Evolutionary conservation across 2,329 filamentous ascomycete genomes (phyloP), one percentile per base, ranked within the genome.

Genomic region (Epichloe glyceriae): DNA sequence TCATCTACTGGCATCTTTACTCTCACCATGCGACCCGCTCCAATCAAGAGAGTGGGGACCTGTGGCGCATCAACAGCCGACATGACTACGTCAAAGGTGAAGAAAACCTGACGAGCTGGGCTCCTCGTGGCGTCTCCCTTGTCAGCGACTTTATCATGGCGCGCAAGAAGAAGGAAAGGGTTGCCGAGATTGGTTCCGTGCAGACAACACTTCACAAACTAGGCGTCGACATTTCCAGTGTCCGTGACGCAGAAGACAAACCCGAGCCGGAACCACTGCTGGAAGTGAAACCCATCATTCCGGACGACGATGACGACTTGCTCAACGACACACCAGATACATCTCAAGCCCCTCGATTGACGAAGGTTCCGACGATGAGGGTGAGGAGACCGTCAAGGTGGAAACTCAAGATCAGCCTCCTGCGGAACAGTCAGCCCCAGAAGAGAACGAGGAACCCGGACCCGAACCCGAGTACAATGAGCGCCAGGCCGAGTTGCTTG

Each of bases 61-160:
- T 98, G 12, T 98, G 93, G 93, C 82, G 93, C 50, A 88, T 97
- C 82, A 94, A 89, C 65, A 97, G 90, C 15, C 84, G 88, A 53
- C 86, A 95, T 60, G 88, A 95, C 64, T 97, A 96, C 62, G 87
- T 98, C 60, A 96, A 95, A 66, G 93, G 93, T 50, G 90, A 98
- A 67, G 93, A 98, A 66, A 77, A 83, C 46, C 73, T 98, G 39
- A 82, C 75, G 2, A 82, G 82, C 51, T 98, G 93, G 93, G 82
- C 83, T 7, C 91, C 93, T 2, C 80, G 93, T 41, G 89, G 93
- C 37, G 86, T 97, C 3, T 94, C 88, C 0, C 71, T 98, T 0
- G 84, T 98, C n/a, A 81, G 83, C 52, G 93, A 98, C 66, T 95
- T 85, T 60, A 84, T 96, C 50, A 69, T 75, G 11, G 78, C 85